Conservation (phyloP, 345 rosid genomes). For the Arabidopsis arenosa region DNA sequence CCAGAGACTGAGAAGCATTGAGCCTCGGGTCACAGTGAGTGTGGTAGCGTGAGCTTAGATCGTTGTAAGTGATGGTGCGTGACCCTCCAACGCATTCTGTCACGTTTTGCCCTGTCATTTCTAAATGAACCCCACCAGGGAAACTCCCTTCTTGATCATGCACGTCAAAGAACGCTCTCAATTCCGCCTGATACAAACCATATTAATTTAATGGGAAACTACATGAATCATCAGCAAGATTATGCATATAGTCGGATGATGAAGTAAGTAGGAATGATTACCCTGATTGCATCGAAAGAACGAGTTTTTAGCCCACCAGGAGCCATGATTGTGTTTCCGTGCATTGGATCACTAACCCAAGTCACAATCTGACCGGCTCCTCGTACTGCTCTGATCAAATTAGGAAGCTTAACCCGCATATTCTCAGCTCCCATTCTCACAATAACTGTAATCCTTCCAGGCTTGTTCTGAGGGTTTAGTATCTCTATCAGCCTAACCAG, state of each 20-base stretch:
- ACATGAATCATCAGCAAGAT: background rate
- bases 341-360: conserved; percentile 81
- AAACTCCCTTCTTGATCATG: conserved; percentile 69
- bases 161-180: conserved; percentile 67
- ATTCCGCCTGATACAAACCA: conserved; percentile 49
- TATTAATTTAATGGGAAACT: background rate
- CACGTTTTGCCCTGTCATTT: conserved; percentile 71
- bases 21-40: conserved; percentile 63
- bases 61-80: conserved; percentile 59
- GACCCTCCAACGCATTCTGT: conserved; percentile 68
- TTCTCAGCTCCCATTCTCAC: conserved; percentile 76
- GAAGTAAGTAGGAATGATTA: conserved; percentile 10
- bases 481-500: conserved; percentile 61
- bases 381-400: conserved; percentile 61
- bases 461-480: conserved; percentile 64
- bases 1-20: conserved; percentile 65
- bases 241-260: background rate
- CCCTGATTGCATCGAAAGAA: conserved; percentile 63
- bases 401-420: conserved; percentile 66
- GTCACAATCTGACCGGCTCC: conserved; percentile 72
- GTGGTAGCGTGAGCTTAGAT: conserved; percentile 61
- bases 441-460: conserved; percentile 64
- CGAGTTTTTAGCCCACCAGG: conserved; percentile 70
- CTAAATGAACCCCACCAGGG: conserved; percentile 65
- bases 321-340: conserved; percentile 69